These are phyloP conservation scores for Cymbopogon flexuosus DNA, from an alignment of 202 grass and related monocot genomes.

Conservation along the genomic window DNA sequence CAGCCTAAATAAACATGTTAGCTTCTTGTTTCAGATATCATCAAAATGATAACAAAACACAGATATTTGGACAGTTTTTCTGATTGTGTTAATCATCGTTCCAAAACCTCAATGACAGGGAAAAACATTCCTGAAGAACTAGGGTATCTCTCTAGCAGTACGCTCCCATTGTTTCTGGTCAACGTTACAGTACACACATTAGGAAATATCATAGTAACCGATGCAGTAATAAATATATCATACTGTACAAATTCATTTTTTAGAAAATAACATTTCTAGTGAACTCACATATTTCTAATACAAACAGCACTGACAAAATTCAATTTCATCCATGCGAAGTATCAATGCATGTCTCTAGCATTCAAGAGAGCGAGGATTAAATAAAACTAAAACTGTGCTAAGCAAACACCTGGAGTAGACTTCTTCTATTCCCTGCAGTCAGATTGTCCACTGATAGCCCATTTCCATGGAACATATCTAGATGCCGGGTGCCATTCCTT, in stretches of 20 bases:
- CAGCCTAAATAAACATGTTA: background rate
- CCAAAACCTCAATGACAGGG: background rate
- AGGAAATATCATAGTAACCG: background rate
- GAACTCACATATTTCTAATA: background rate
- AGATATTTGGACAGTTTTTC: background rate
- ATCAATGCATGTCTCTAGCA: background rate
- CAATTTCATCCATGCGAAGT: background rate
- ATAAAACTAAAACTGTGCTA: slow-evolving; percentile 10
- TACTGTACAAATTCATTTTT: background rate
- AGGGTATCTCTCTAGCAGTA: background rate
- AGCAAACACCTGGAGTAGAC: slow-evolving; percentile 53
- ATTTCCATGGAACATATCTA: slow-evolving; percentile 34
- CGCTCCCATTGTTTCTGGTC: background rate
- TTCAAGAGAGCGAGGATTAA: background rate
- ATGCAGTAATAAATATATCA: background rate
- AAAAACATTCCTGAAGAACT: background rate
- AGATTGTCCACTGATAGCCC: slow-evolving; percentile 28
- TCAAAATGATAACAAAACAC: background rate
- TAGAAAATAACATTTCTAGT: background rate
- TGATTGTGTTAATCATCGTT: background rate
- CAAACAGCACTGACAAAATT: background rate
- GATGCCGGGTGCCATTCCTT: slow-evolving; percentile 23
- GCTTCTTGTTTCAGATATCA: background rate
- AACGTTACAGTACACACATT: background rate
- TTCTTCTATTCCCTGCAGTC: slow-evolving; percentile 16